These are phyloP conservation scores for Ophiostoma perfectum DNA, from an alignment of 2,329 filamentous ascomycete genomes.

Conservation along the genomic window DNA sequence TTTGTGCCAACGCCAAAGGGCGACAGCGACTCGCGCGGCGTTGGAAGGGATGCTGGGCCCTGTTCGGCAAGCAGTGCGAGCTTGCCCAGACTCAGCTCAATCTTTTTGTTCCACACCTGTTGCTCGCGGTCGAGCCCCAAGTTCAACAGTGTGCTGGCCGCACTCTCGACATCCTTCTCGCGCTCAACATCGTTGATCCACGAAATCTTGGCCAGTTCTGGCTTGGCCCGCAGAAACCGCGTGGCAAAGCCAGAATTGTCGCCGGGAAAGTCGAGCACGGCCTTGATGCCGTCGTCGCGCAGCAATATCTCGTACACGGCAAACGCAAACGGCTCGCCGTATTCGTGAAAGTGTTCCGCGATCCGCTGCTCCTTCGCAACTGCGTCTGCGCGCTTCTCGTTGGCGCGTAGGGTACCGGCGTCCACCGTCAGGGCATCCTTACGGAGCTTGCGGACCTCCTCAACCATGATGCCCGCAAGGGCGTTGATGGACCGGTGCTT, in stretches of 20 bases:
- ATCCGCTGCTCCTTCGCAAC: conserved; percentile 46
- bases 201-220: conserved; percentile 68
- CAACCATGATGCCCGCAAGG: conserved; percentile 51
- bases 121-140: conserved; percentile 67
- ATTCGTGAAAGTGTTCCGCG: conserved; percentile 54
- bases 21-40: conserved; percentile 16
- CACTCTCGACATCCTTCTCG: conserved; percentile 68
- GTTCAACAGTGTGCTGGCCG: conserved; percentile 63
- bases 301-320: conserved; percentile 79
- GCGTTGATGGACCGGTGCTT: conserved; percentile 52
- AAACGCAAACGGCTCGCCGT: conserved; percentile 62
- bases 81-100: conserved; percentile 85
- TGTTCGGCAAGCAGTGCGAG: conserved; percentile 65
- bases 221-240: conserved; percentile 66
- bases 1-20: neutral
- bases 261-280: conserved; percentile 64
- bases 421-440: conserved; percentile 34
- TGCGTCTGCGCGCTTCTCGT: conserved; percentile 40
- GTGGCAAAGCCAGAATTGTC: conserved; percentile 69
- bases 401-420: conserved; percentile 34
- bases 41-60: conserved; percentile 29
- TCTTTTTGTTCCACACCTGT: conserved; percentile 87
- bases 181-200: conserved; percentile 92
- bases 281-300: conserved; percentile 57
- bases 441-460: conserved; percentile 45